Evolutionary conservation across 2,329 filamentous ascomycete species (phyloP).

Genomic region (Aureobasidium uvarum): DNA sequence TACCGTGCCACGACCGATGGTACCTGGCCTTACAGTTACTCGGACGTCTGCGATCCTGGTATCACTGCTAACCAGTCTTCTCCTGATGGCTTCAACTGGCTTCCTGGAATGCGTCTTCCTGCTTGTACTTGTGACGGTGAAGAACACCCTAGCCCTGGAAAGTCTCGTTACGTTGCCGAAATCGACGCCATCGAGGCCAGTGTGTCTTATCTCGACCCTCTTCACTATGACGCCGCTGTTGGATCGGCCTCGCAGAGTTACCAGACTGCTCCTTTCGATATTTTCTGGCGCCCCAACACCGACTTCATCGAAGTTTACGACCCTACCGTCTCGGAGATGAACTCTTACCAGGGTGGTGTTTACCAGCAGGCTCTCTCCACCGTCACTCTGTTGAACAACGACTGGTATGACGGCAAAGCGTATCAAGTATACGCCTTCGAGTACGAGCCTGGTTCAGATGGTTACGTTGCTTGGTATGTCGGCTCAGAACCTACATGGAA

Average conservation of each 20-base stretch:
- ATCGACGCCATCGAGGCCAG: conserved; percentile 72
- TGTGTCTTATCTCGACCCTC: conserved; percentile 52
- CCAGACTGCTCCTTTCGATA: conserved; percentile 68
- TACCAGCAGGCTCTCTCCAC: conserved; percentile 64
- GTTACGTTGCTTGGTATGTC: conserved; percentile 67
- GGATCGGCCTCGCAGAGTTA: conserved; percentile 65
- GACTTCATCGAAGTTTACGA: conserved; percentile 67
- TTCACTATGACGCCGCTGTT: conserved; percentile 50
- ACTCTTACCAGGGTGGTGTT: conserved; percentile 59
- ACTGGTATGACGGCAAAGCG: conserved; percentile 64
- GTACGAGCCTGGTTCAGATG: conserved; percentile 59
- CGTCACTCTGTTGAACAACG: conserved; percentile 60
- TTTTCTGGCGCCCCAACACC: conserved; percentile 50
- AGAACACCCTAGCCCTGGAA: conserved; percentile 65
- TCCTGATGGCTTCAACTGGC: conserved; percentile 62
- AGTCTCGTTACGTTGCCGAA: conserved; percentile 65
- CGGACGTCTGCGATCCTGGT: conserved; percentile 65
- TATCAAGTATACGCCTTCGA: conserved; percentile 65
- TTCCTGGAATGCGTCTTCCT: conserved; percentile 69
- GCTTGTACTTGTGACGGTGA: conserved; percentile 63
- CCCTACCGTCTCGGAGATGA: conserved; percentile 55
- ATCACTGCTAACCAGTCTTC: conserved; percentile 72
- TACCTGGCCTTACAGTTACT: conserved; percentile 72
- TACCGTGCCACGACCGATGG: conserved; percentile 69
- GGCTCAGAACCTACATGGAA: conserved; percentile 65